These are phyloP conservation scores for Smallanthus sonchifolius DNA, from an alignment of 129 eudicot species.

Conservation along the genomic window DNA sequence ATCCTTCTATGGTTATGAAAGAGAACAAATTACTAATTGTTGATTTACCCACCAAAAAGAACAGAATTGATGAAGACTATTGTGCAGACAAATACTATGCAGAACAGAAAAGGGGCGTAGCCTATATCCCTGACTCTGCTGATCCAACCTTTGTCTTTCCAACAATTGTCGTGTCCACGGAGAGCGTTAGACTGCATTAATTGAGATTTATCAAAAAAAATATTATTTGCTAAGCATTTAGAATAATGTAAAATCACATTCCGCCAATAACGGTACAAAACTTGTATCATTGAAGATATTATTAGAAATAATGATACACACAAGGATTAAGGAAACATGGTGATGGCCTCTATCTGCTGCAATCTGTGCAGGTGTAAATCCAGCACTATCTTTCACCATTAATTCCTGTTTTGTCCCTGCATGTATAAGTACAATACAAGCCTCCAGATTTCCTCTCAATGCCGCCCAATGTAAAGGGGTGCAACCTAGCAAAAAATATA, in stretches of 20 bases:
- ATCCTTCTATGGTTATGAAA: neutral
- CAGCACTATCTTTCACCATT: slow-evolving; percentile 72
- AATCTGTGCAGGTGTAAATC: slow-evolving; percentile 76
- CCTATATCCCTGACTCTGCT: slow-evolving; percentile 47
- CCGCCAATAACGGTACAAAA: neutral
- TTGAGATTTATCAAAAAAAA: neutral
- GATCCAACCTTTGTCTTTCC: slow-evolving; percentile 45
- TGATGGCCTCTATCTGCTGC: slow-evolving; percentile 95
- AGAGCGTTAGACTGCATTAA: slow-evolving; percentile 61
- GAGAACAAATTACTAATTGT: slow-evolving; percentile 2
- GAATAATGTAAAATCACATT: neutral
- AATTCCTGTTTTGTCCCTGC: slow-evolving; percentile 85
- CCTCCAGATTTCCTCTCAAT: slow-evolving; percentile 77
- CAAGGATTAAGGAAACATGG: slow-evolving; percentile 74
- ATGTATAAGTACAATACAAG: slow-evolving; percentile 75
- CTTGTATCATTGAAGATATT: neutral
- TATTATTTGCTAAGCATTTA: neutral
- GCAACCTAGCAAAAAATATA: slow-evolving; percentile 51
- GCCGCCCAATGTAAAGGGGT: slow-evolving; percentile 99
- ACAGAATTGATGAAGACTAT: slow-evolving; percentile 72
- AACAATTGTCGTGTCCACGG: slow-evolving; percentile 44
- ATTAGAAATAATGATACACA: slow-evolving; percentile 31
- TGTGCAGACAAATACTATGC: slow-evolving; percentile 47
- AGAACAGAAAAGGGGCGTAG: slow-evolving; percentile 74
- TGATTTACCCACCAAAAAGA: slow-evolving; percentile 60